A percentile compares a stretch with the other conserved stretches of the same genome.
Evolutionary conservation across 2,329 filamentous ascomycete genomes (phyloP).

Genomic region (Botrytis elliptica): DNA sequence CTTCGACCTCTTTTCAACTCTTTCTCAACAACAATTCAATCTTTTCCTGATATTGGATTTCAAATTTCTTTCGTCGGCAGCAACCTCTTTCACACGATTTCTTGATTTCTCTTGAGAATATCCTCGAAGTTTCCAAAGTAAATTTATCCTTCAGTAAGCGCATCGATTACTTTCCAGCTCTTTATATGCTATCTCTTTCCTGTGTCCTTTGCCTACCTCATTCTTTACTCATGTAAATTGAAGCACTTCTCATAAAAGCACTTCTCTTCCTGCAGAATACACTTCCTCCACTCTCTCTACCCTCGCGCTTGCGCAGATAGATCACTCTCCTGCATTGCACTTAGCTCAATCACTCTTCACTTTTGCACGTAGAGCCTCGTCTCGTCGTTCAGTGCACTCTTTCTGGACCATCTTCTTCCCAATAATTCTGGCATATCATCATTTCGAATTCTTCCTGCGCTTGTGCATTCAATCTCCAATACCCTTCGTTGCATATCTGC

Average conservation of each 20-base stretch:
- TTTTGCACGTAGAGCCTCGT: not conserved
- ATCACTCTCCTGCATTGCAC: not conserved
- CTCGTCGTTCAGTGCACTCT: not conserved
- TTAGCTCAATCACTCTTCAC: not conserved
- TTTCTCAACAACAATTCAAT: not conserved
- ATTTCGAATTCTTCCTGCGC: not conserved
- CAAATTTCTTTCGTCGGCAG: not conserved
- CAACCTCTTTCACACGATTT: not conserved
- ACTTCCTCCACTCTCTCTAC: not conserved
- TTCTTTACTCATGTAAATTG: not conserved
- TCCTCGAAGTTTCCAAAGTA: not conserved
- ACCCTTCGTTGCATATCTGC: too few species aligned
- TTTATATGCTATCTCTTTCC: not conserved
- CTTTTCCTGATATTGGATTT: not conserved
- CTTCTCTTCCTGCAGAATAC: not conserved
- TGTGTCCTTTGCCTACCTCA: not conserved
- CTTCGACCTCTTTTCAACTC: not conserved
- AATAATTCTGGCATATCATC: not conserved
- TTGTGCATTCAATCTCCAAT: not conserved
- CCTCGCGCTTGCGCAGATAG: not conserved
- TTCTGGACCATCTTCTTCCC: not conserved
- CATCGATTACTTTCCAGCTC: not conserved
- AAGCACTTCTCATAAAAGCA: not conserved
- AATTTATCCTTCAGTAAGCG: not conserved
- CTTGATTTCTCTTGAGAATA: not conserved